phyloP scores from a whole-genome alignment of 169 alveolate genomes.

The Condylostoma magnum region DNA sequence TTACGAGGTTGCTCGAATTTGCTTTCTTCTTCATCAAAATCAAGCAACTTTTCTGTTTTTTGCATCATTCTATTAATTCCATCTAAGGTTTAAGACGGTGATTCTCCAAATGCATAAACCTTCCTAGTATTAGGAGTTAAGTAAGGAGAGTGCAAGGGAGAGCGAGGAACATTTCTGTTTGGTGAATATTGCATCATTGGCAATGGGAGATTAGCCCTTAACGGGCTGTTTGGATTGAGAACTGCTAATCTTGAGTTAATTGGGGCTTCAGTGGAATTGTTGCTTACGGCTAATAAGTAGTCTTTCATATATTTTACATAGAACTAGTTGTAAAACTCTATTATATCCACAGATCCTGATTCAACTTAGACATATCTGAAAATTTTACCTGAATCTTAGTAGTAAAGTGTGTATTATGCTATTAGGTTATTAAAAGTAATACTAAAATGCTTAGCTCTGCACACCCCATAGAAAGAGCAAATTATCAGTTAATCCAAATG shows the following conservation, averaged over 20 bases:
- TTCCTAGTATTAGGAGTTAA: constrained; percentile 47
- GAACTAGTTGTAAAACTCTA: constrained; percentile 49
- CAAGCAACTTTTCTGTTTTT: background rate
- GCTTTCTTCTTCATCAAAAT: constrained; percentile 22
- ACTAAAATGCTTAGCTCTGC: constrained; percentile 32
- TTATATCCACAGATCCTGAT: constrained; percentile 38
- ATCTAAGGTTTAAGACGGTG: constrained; percentile 42
- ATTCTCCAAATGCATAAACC: constrained; percentile 55
- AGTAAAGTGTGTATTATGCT: constrained; percentile 37
- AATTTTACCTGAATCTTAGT: constrained; percentile 19
- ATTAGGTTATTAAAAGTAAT: constrained; percentile 42
- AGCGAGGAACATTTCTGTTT: constrained; percentile 8
- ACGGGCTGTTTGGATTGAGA: constrained; percentile 50
- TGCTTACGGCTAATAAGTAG: constrained; percentile 13
- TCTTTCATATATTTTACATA: constrained; percentile 46
- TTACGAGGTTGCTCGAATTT: too few relatives aligned
- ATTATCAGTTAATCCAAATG: constrained; percentile 51
- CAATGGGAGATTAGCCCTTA: constrained; percentile 38
- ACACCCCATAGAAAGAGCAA: constrained; percentile 59
- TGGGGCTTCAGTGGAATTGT: background rate
- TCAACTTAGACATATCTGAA: constrained; percentile 39
- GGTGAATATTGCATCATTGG: constrained; percentile 26
- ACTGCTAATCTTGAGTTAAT: constrained; percentile 34
- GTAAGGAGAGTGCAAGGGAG: constrained; percentile 14
- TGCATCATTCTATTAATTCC: constrained; percentile 22